Evolutionary conservation across 2,329 filamentous ascomycete species (phyloP), one percentile per base, ranked within the genome.

Genomic region (Sporothrix variecibatus): DNA sequence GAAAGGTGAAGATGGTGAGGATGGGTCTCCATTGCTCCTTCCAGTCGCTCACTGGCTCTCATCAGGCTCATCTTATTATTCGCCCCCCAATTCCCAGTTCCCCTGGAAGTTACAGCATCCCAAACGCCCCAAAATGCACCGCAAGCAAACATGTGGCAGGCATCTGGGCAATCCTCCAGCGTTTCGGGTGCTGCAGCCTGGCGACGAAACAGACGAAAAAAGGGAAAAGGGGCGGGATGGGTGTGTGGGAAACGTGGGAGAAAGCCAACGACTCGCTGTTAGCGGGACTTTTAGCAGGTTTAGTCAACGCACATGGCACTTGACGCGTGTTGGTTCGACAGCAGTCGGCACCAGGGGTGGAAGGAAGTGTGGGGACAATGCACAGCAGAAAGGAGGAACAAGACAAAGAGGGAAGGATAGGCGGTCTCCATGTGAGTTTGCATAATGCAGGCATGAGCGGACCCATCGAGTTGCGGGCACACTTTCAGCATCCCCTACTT

Each of bases 171-270:
- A 67, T 67, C 62, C 38, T 46, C 8, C 46, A 38, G 28, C 3
- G 43, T 53, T 69, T 69, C 67, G 67, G 67, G 28, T 56, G 65
- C 46, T 51, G 43, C 20, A 53, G 67, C 26, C 46, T 53, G 67
- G 67, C 46, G 23, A 46, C 67, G 67, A 69, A 69, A 69, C 67
- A 69, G 67, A 53, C 43, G 34, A 67, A 40, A n/a, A 12, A 12
- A 60, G 15, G 38, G 20, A 34, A 49, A 49, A 20, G 70, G 40
- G 58, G 43, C 26, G 26, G 65, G 26, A 34, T 20, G 23, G 64
- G 56, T 60, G 70, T 60, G 28, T 12, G 17, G 28, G 56, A 72
- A 72, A 72, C 70, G 70, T 72, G 70, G 70, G n/a, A 65, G 20
- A 58, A 26, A 38, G 51, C 51, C 65, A 68, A 51, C 26, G 51